Conservation (phyloP, 2,329 filamentous ascomycete species). For the Fusarium sublunatum region DNA sequence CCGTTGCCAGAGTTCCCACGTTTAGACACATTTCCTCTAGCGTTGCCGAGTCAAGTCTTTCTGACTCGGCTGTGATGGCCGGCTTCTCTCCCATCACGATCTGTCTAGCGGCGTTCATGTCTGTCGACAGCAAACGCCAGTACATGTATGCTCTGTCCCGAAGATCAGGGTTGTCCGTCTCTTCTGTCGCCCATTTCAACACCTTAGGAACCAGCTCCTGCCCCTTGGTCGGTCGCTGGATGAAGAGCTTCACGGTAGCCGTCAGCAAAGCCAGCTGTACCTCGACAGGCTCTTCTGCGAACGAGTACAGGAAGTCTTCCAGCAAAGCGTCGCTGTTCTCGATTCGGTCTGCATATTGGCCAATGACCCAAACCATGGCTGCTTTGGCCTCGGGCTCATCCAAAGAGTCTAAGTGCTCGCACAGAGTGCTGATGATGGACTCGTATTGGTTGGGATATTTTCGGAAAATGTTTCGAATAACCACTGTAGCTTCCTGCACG, state of each 20-base stretch:
- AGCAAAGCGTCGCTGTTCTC: conserved; percentile 95
- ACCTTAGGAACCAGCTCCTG: conserved; percentile 94
- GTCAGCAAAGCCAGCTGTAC: conserved; percentile 95
- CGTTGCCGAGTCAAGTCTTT: conserved; percentile 89
- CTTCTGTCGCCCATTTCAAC: conserved; percentile 97
- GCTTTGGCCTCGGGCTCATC: conserved; percentile 98
- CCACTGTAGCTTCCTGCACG: conserved; percentile 97
- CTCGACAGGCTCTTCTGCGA: conserved; percentile 93
- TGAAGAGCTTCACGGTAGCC: conserved; percentile 97
- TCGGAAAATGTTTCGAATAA: conserved; percentile 98
- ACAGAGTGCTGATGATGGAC: conserved; percentile 94
- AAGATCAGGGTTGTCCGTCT: conserved; percentile 98
- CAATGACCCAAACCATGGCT: conserved; percentile 99
- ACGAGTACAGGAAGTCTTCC: conserved; percentile 94
- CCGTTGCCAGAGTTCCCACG: conserved; percentile 93
- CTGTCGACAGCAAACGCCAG: conserved; percentile 94
- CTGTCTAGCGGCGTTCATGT: conserved; percentile 84
- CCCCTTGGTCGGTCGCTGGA: conserved; percentile 93
- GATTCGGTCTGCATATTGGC: conserved; percentile 96
- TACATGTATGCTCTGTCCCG: conserved; percentile 99
- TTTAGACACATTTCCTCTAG: conserved; percentile 98
- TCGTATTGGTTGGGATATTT: conserved; percentile 99
- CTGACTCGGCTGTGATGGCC: conserved; percentile 93
- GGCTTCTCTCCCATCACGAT: conserved; percentile 99
- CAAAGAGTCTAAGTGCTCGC: conserved; percentile 94